Percentiles rank a stretch among this genome's conserved stretches.
phyloP scores from a whole-genome alignment of 345 rosid species.

The Gossypium raimondii region DNA sequence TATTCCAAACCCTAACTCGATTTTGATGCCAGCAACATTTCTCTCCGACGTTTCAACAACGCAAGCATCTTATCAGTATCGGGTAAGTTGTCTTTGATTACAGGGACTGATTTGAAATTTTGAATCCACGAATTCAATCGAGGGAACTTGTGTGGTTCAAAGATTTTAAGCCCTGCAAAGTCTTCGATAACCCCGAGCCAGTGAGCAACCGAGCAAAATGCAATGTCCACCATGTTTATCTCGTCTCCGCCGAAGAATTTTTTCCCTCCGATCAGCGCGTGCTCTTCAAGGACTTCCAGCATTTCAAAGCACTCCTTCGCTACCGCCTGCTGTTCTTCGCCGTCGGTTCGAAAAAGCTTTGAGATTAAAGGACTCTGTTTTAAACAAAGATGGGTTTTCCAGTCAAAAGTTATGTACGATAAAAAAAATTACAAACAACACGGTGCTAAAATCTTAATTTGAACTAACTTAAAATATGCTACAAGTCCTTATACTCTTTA shows the following conservation, averaged over 20 bases:
- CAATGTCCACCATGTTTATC: slow-evolving; percentile 21
- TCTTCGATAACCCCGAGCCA: slow-evolving; percentile 7
- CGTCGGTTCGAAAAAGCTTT: neutral
- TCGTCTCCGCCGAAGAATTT: slow-evolving; percentile 20
- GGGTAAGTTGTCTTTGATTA: slow-evolving; percentile 17
- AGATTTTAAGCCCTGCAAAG: neutral
- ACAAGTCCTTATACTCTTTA: too few species aligned
- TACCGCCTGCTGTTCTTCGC: slow-evolving; percentile 19
- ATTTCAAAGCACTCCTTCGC: slow-evolving; percentile 11
- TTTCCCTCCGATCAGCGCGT: neutral
- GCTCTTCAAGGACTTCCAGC: slow-evolving; percentile 12
- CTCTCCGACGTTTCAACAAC: neutral
- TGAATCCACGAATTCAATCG: slow-evolving; percentile 14
- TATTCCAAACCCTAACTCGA: neutral
- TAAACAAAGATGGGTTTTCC: neutral
- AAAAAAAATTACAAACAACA: too few species aligned
- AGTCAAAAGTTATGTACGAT: too few species aligned
- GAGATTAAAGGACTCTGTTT: slow-evolving; percentile 9
- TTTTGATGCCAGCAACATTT: neutral
- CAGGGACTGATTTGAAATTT: slow-evolving; percentile 5
- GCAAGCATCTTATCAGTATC: neutral
- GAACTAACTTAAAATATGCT: too few species aligned
- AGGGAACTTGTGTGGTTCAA: slow-evolving; percentile 18
- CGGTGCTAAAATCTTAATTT: too few species aligned
- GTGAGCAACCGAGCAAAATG: slow-evolving; percentile 12